Base-by-base conservation (phyloP, 129 eudicot species). In the Solidago caesia region DNA sequence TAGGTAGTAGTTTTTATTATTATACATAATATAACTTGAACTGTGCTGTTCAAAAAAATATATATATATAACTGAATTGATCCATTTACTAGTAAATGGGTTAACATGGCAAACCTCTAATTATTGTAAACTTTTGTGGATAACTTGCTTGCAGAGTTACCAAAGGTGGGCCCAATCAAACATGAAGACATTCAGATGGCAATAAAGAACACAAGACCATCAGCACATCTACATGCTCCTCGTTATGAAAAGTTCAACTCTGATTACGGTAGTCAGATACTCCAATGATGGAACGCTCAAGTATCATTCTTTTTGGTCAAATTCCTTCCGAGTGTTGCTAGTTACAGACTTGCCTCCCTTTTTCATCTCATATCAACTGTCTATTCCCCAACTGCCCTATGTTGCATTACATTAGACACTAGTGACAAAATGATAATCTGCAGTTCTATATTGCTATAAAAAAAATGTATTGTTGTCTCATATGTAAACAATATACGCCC, bases 241-340 rank as follows among this genome's bases (percentile, higher is more conserved):
- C 97, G 99, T 57, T 95, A 95, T 73, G 94, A 91, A 43, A 86
- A 87, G 82, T 95, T 95, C 44, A 95, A 95, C 63, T 81, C 82
- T 0, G 99, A 95, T 80, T 95, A 95, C 75, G 99, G 99, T 43
- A 95, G 99, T 75, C 99, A 95, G 52, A 79, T 91, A 74, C 89
- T 95, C 74, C 85, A 81, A 51, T 91, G 96, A 95, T 44, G 69
- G 70, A 59, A 76, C 74, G 42, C 76, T 4, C 26, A 49, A 14
- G 68, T 64, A 68, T 71, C 52, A 26, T 62, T 53, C 46, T 69
- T 61, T 15, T 25, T 7, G 48, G 11, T 52, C 53, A 8, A 74
- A 61, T 56, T 77, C 43, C 11, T 61, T 65, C 76, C 12, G 3
- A 26, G 52, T 69, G 57, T 52, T 69, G 42, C 53, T 73, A 33